phyloP scores from a whole-genome alignment of 2,329 filamentous ascomycete genomes.

The Lachnellula arida region DNA sequence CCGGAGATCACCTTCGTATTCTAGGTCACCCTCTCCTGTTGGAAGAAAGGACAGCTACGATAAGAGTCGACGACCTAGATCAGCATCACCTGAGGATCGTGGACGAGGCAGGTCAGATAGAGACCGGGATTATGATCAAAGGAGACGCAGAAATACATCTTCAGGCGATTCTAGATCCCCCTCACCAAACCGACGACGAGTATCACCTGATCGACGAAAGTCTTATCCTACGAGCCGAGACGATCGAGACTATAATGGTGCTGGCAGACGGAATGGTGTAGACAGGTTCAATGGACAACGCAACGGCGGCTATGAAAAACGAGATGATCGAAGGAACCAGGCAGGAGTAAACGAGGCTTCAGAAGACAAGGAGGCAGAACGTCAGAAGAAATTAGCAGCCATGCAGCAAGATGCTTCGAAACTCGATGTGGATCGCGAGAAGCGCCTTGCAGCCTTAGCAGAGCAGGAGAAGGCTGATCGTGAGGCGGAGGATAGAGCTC shows the following conservation, averaged over 20 bases:
- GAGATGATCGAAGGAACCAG: slow-evolving; percentile 24
- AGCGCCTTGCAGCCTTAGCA: slow-evolving; percentile 61
- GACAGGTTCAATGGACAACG: slow-evolving; percentile 24
- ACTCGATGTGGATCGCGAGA: slow-evolving; percentile 65
- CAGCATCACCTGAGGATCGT: slow-evolving; percentile 29
- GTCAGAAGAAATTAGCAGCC: slow-evolving; percentile 62
- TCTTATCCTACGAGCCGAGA: slow-evolving; percentile 26
- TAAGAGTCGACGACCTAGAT: slow-evolving; percentile 19
- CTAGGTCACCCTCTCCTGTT: slow-evolving; percentile 26
- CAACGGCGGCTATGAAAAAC: slow-evolving; percentile 23
- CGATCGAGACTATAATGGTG: slow-evolving; percentile 19
- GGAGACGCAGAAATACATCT: slow-evolving; percentile 22
- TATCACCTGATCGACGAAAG: slow-evolving; percentile 30
- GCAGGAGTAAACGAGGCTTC: slow-evolving; percentile 15
- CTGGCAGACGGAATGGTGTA: slow-evolving; percentile 22
- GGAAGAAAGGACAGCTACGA: slow-evolving; percentile 21
- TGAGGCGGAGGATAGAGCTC: slow-evolving; percentile 61
- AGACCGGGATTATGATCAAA: slow-evolving; percentile 17
- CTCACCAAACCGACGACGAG: slow-evolving; percentile 34
- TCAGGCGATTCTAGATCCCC: slow-evolving; percentile 33
- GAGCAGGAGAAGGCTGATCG: slow-evolving; percentile 59
- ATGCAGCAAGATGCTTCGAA: slow-evolving; percentile 69
- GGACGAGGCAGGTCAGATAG: slow-evolving; percentile 15
- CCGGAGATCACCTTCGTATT: slow-evolving; percentile 39
- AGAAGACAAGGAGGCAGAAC: slow-evolving; percentile 47